phyloP scores from a whole-genome alignment of 805 yeast species.

The Candida vartiovaarae region DNA sequence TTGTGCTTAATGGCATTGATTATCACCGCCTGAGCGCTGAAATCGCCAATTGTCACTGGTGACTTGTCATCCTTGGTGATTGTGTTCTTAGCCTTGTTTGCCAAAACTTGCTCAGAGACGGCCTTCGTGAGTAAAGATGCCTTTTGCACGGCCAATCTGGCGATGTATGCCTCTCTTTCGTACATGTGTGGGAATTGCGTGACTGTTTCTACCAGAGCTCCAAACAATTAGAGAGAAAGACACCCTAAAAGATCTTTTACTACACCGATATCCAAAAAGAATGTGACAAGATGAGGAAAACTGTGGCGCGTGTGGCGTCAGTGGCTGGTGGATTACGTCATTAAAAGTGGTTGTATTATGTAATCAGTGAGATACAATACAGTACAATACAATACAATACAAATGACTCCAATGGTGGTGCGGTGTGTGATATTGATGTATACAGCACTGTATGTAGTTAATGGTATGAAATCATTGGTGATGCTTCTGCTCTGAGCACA shows the following conservation, averaged over 20 bases:
- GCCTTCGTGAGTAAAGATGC: conserved; percentile 72
- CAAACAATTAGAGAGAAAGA: not conserved
- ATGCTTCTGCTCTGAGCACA: too few relatives aligned
- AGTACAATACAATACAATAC: too few relatives aligned
- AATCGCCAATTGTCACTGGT: conserved; percentile 96
- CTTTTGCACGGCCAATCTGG: conserved; percentile 83
- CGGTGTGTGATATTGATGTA: too few relatives aligned
- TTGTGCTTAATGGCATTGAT: conserved; percentile 73
- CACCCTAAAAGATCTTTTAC: too few relatives aligned
- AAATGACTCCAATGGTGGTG: too few relatives aligned
- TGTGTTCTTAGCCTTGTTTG: conserved; percentile 41
- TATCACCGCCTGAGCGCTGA: conserved; percentile 90
- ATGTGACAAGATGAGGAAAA: not conserved
- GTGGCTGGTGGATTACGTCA: too few relatives aligned
- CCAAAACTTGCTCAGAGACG: conserved; percentile 49
- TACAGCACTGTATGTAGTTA: too few relatives aligned
- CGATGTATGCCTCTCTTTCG: conserved; percentile 65
- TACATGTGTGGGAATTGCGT: conserved; percentile 29
- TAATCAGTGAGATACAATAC: not conserved
- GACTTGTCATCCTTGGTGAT: conserved; percentile 82
- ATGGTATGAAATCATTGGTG: too few relatives aligned
- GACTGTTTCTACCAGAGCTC: not conserved
- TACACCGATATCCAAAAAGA: too few relatives aligned
- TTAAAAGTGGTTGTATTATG: too few relatives aligned
- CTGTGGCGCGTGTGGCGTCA: not conserved